Evolutionary conservation across 2,329 filamentous ascomycete species (phyloP).

Genomic region (Aspergillus ruber): DNA sequence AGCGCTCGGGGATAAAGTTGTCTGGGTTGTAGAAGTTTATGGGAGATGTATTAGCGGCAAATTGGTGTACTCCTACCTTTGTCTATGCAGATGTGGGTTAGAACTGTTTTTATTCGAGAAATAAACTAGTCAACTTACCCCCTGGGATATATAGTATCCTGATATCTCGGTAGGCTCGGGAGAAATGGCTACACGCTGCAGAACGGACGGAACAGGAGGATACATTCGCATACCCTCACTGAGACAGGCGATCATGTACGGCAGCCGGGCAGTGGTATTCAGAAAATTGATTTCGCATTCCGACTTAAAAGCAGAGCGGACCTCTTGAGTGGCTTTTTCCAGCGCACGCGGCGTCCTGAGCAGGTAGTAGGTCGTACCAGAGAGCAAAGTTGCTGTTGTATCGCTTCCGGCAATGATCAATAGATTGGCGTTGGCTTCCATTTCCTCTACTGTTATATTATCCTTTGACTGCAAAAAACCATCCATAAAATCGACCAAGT

Average conservation of each 20-base stretch:
- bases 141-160: slow-evolving; percentile 2
- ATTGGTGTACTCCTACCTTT: slow-evolving; percentile 39
- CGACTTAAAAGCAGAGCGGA: slow-evolving; percentile 30
- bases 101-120: not conserved
- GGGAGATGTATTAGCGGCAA: slow-evolving; percentile 37
- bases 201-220: slow-evolving; percentile 19
- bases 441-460: slow-evolving; percentile 20
- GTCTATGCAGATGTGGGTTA: slow-evolving; percentile 24
- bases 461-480: slow-evolving; percentile 10
- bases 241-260: slow-evolving; percentile 36
- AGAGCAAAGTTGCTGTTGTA: slow-evolving; percentile 41
- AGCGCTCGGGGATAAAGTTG: slow-evolving; percentile 45
- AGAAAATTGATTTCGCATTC: slow-evolving; percentile 35
- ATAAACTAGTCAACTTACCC: not conserved
- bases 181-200: slow-evolving; percentile 8
- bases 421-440: slow-evolving; percentile 27
- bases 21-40: slow-evolving; percentile 40
- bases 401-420: slow-evolving; percentile 36
- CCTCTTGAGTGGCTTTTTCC: slow-evolving; percentile 29
- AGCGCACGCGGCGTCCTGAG: slow-evolving; percentile 26
- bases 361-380: slow-evolving; percentile 38
- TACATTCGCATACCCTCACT: slow-evolving; percentile 38
- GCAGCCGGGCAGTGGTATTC: slow-evolving; percentile 16
- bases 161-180: slow-evolving; percentile 1
- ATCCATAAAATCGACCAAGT: slow-evolving; percentile 10